Conservation (phyloP, 257 asterid genomes). For the Buddleja alternifolia region DNA sequence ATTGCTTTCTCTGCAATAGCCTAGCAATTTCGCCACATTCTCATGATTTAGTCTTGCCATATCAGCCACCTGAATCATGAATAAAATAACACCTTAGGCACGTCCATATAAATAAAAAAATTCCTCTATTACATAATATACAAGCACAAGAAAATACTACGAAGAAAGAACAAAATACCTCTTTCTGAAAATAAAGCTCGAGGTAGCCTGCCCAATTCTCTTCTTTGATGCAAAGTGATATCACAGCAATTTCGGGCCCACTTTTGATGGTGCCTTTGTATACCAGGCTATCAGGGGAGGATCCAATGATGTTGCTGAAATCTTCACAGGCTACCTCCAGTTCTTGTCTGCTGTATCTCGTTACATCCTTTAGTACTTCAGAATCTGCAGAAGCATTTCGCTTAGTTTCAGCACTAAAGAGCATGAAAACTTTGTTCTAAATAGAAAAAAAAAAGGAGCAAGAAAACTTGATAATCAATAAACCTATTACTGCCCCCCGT, state of each 20-base stretch:
- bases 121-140: conserved; percentile 5
- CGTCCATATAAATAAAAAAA: neutral
- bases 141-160: neutral
- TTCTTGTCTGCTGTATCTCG: conserved; percentile 71
- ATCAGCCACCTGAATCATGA: conserved; percentile 66
- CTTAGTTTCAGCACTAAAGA: conserved; percentile 12
- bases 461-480: conserved; percentile 5
- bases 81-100: conserved; percentile 17
- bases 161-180: conserved; percentile 42
- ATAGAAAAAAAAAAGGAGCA: no score
- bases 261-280: conserved; percentile 85
- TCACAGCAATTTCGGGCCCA: conserved; percentile 85
- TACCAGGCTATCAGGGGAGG: conserved; percentile 62
- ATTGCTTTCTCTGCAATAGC: conserved; percentile 72
- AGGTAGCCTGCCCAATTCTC: conserved; percentile 77
- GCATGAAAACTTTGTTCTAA: no score
- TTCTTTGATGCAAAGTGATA: conserved; percentile 74
- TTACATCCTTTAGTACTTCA: conserved; percentile 67
- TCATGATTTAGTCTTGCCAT: conserved; percentile 81
- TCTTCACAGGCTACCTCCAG: conserved; percentile 93
- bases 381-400: conserved; percentile 56
- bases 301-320: conserved; percentile 86
- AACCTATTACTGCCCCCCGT: no score
- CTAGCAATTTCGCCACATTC: conserved; percentile 78
- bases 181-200: conserved; percentile 87